A percentile compares a stretch with the other conserved stretches of the same genome.
phyloP scores from a whole-genome alignment of 2,329 filamentous ascomycete genomes.

The Penicillium polonicum region DNA sequence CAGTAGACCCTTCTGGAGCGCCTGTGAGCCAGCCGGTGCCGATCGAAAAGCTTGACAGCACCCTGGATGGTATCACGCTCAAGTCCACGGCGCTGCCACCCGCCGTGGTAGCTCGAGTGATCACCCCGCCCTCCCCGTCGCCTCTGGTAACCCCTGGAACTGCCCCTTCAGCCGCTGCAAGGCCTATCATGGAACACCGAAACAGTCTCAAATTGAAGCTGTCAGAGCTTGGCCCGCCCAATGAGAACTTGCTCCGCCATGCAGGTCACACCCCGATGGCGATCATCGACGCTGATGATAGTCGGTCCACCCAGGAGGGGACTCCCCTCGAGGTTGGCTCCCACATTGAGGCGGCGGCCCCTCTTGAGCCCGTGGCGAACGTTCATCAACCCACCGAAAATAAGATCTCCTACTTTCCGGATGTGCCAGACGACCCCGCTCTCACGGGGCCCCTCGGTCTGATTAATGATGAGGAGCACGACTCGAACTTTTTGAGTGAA shows the following conservation, averaged over 20 bases:
- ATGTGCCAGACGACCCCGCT: constrained; percentile 44
- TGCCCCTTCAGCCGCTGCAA: constrained; percentile 26
- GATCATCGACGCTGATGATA: constrained; percentile 38
- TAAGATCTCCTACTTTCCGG: constrained; percentile 43
- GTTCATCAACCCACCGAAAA: constrained; percentile 38
- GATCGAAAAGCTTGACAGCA: constrained; percentile 48
- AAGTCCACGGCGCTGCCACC: constrained; percentile 47
- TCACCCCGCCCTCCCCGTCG: constrained; percentile 42
- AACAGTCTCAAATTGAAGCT: constrained; percentile 36
- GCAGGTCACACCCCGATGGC: constrained; percentile 49
- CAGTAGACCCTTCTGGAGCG: constrained; percentile 30
- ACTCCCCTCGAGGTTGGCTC: constrained; percentile 24
- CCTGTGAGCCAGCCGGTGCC: constrained; percentile 43
- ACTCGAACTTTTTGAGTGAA: constrained; percentile 42
- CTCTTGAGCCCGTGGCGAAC: constrained; percentile 34
- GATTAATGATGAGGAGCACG: constrained; percentile 42
- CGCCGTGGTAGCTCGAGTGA: constrained; percentile 44
- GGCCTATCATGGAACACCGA: constrained; percentile 27
- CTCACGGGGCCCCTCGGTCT: constrained; percentile 46
- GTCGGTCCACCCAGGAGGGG: constrained; percentile 24
- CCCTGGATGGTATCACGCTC: constrained; percentile 48
- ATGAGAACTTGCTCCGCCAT: constrained; percentile 42
- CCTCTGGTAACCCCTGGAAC: constrained; percentile 26
- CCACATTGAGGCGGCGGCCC: constrained; percentile 33
- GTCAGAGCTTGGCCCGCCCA: constrained; percentile 40